phyloP scores from a whole-genome alignment of 176 grass and related monocot genomes.

The Thalia dealbata region DNA sequence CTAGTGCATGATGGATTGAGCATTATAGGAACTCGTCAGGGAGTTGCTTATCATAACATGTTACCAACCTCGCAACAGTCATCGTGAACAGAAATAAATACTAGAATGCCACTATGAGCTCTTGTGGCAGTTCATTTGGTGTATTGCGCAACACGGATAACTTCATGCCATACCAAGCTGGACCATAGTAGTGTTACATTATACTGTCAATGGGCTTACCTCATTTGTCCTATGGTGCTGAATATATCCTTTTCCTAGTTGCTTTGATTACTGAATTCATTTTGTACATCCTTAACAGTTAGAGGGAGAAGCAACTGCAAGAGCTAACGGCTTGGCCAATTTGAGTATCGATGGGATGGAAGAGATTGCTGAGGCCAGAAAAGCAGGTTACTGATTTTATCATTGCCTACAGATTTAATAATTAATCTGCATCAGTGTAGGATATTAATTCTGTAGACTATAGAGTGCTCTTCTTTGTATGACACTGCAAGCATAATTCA shows the following conservation, averaged over 20 bases:
- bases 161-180: neutral
- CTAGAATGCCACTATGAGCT: no score
- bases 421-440: neutral
- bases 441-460: neutral
- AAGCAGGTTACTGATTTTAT: slow-evolving; percentile 36
- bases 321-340: slow-evolving; percentile 67
- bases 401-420: neutral
- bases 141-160: no score
- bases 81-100: no score
- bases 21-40: neutral
- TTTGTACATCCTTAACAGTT: slow-evolving; percentile 31
- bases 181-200: neutral
- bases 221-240: neutral
- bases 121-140: no score
- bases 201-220: neutral
- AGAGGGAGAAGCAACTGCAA: slow-evolving; percentile 89
- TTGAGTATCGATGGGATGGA: slow-evolving; percentile 97
- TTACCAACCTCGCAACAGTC: neutral
- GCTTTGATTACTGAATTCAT: neutral
- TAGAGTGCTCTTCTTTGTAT: no score
- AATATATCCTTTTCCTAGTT: neutral
- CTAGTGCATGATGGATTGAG: no score
- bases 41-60: slow-evolving; percentile 1
- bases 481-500: neutral
- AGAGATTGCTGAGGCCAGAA: slow-evolving; percentile 90